Evolutionary conservation across 495 filamentous ascomycete species (phyloP).

Genomic region (Sabuloglossum arenarium): DNA sequence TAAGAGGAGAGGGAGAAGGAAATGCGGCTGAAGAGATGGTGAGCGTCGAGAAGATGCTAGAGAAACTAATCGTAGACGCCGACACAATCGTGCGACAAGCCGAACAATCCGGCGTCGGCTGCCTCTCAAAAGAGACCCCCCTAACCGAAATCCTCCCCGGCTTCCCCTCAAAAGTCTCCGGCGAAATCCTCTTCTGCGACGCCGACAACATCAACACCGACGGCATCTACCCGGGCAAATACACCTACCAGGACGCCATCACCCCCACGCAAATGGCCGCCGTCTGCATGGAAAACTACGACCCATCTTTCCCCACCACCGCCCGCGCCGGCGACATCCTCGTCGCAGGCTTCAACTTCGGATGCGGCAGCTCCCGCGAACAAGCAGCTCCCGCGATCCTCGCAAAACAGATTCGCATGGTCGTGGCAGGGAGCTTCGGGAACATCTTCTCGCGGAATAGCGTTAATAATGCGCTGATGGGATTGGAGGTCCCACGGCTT

Average conservation of each 20-base stretch:
- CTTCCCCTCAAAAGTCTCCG: slow-evolving; percentile 42
- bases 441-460: slow-evolving; percentile 80
- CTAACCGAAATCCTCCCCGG: slow-evolving; percentile 44
- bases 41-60: slow-evolving; percentile 43
- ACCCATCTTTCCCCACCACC: slow-evolving; percentile 37
- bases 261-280: slow-evolving; percentile 57
- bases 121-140: background rate
- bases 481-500: slow-evolving; percentile 58
- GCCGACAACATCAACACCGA: slow-evolving; percentile 61
- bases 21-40: slow-evolving; percentile 36
- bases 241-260: slow-evolving; percentile 78
- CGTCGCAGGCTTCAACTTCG: slow-evolving; percentile 80
- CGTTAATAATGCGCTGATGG: slow-evolving; percentile 84
- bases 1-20: slow-evolving; percentile 51
- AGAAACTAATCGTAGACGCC: slow-evolving; percentile 41
- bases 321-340: slow-evolving; percentile 54
- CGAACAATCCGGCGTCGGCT: slow-evolving; percentile 11
- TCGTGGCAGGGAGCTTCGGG: slow-evolving; percentile 67
- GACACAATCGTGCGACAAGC: slow-evolving; percentile 38
- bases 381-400: slow-evolving; percentile 82
- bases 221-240: slow-evolving; percentile 76
- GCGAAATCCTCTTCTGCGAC: slow-evolving; percentile 52
- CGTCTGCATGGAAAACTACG: slow-evolving; percentile 90
- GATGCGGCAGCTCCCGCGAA: slow-evolving; percentile 61
- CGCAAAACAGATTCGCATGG: slow-evolving; percentile 65